Conservation (phyloP, 1,284 basidiomycete genomes). For the Trichosporon faecale region DNA sequence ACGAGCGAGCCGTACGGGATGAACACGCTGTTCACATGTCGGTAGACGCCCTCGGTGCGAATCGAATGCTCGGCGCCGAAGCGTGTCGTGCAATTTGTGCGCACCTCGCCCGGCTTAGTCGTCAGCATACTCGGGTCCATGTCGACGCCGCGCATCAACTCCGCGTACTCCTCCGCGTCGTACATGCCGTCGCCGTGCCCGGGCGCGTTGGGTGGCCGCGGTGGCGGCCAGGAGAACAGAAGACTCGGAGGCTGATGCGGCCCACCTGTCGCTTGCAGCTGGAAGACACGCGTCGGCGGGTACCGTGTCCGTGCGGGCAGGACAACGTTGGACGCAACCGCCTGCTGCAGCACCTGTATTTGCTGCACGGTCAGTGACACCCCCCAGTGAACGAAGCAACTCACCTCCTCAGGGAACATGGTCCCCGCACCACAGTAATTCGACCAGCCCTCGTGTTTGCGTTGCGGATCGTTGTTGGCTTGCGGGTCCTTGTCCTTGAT, state of each 20-base stretch:
- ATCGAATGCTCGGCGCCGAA: constrained; percentile 77
- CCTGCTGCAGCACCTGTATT: constrained; percentile 37
- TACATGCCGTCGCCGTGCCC: constrained; percentile 59
- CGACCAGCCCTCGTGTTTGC: constrained; percentile 74
- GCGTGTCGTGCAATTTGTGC: constrained; percentile 88
- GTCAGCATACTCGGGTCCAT: constrained; percentile 58
- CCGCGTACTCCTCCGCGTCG: constrained; percentile 74
- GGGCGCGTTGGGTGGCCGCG: constrained; percentile 32
- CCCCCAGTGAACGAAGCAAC: constrained; percentile 33
- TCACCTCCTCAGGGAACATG: constrained; percentile 50
- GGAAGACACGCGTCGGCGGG: constrained; percentile 50
- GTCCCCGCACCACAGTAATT: constrained; percentile 85
- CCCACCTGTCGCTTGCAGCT: constrained; percentile 40
- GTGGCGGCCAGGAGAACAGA: constrained; percentile 81
- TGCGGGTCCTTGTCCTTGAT: constrained; percentile 60
- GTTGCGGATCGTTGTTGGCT: constrained; percentile 71
- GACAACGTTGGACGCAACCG: constrained; percentile 31
- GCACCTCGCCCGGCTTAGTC: constrained; percentile 60
- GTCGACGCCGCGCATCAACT: constrained; percentile 73
- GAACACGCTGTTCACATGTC: constrained; percentile 80
- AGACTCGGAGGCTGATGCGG: constrained; percentile 49
- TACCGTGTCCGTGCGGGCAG: constrained; percentile 31
- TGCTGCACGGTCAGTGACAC: constrained; percentile 24
- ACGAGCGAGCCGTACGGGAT: constrained; percentile 79
- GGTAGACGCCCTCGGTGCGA: constrained; percentile 58